Conservation (phyloP, 2,329 filamentous ascomycete genomes). For the Trichoderma koningiopsis region DNA sequence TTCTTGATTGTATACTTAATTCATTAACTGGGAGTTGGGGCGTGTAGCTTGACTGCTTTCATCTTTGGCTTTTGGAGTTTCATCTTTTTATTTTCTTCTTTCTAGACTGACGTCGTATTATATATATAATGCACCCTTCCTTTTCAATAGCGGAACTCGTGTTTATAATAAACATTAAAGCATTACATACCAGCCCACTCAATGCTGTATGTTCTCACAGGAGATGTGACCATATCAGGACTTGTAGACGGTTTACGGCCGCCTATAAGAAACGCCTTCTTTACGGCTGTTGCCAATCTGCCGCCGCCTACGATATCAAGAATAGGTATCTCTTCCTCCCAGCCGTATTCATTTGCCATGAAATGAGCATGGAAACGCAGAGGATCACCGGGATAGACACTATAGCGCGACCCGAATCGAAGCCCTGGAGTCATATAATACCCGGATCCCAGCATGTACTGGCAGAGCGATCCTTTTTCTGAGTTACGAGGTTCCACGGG, state of each 20-base stretch:
- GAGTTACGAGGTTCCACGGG: conserved; percentile 28
- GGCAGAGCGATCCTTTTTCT: conserved; percentile 63
- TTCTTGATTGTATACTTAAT: neutral
- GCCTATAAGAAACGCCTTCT: conserved; percentile 90
- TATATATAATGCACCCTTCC: conserved; percentile 3
- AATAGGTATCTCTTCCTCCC: conserved; percentile 83
- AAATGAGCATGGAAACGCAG: conserved; percentile 96
- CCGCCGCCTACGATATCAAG: conserved; percentile 86
- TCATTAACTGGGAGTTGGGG: neutral
- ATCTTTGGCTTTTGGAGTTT: neutral
- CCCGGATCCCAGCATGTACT: conserved; percentile 73
- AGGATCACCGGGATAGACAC: conserved; percentile 93
- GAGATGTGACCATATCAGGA: conserved; percentile 27
- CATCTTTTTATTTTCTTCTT: neutral
- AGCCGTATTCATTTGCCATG: conserved; percentile 78
- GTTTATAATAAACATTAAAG: neutral
- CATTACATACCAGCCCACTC: conserved; percentile 93
- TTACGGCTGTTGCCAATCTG: conserved; percentile 87
- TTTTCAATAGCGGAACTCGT: conserved; percentile 10
- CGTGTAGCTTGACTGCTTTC: neutral
- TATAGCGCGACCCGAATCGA: conserved; percentile 91
- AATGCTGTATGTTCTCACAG: conserved; percentile 75
- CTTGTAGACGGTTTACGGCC: conserved; percentile 54
- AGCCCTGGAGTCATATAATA: conserved; percentile 92
- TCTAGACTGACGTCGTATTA: conserved; percentile 21